Base-by-base conservation (phyloP, 352 stramenopile genomes). In the Phytophthora syringae region DNA sequence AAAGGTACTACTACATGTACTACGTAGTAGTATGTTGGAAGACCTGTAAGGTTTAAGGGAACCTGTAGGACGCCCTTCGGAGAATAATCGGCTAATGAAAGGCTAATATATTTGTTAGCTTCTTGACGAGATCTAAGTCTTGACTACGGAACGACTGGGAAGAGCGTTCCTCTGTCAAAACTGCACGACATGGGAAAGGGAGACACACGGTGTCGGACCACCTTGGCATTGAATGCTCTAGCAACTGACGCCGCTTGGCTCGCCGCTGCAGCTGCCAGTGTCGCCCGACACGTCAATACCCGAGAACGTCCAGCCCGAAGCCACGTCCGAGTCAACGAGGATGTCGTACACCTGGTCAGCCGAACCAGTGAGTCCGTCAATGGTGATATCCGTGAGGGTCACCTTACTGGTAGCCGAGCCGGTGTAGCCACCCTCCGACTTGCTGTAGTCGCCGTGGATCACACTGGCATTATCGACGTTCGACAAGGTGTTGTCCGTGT, bases 391-490 rank as follows among this genome's bases (percentile, higher is more conserved):
- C 47, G 36, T 55, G 60, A 69, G 64, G 12, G 60, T 64, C 18
- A 69, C 60, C 45, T 64, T 63, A 25, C 52, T 64, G 7, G 37
- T 64, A n/a, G 60, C 52, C 12, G 52, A 43, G 18, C 60, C 60
- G 0, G 60, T 69, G 52, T 69, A 69, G 2, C 60, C 60, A 28
- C 60, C 60, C 47, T 77, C 52, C 18, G 43, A 55, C 57, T 74
- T 71, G 66, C 49, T 72, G 58, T 75, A 76, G 56, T 73, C 65
- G 13, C 59, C 62, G 60, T 75, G 64, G 40, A 75, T 63, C 21
- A 75, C 70, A 43, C 72, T 73, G 0, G 64, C 70, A 34, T 75
- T 67, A 18, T 60, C 40, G 2, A 60, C 52, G n/a, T n/a, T n/a
- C n/a, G n/a, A n/a, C n/a, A n/a, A n/a, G n/a, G n/a, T n/a, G n/a